Percentiles rank a stretch among this genome's conserved stretches.
Evolutionary conservation across 2,329 filamentous ascomycete genomes (phyloP).

Genomic region (Pseudopithomyces maydicus): DNA sequence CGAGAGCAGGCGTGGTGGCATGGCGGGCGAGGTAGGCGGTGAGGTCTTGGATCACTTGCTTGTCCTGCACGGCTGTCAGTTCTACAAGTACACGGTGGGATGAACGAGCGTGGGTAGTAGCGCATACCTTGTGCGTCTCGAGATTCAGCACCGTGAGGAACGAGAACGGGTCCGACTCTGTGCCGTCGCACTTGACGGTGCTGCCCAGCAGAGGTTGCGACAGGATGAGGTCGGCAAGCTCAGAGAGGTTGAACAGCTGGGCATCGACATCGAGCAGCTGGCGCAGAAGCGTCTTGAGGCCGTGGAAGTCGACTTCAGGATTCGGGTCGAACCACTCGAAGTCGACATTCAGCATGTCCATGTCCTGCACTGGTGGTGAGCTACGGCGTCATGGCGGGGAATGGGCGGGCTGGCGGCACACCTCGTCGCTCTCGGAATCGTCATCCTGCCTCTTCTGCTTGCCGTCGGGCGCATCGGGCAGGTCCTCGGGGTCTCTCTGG

Average conservation of each 20-base stretch:
- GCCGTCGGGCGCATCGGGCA: constrained; percentile 39
- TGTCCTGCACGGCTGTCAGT: constrained; percentile 55
- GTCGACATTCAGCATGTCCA: constrained; percentile 91
- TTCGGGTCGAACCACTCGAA: constrained; percentile 99
- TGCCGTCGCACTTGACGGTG: constrained; percentile 96
- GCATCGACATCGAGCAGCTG: constrained; percentile 92
- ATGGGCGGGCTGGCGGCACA: constrained; percentile 20
- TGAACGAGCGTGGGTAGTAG: background rate
- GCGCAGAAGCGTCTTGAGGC: constrained; percentile 84
- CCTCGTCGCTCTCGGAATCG: constrained; percentile 46
- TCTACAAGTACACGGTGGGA: background rate
- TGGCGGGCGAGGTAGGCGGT: constrained; percentile 71
- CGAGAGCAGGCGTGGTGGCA: constrained; percentile 60
- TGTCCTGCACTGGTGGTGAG: constrained; percentile 63
- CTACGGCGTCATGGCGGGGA: constrained; percentile 6
- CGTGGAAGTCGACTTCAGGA: constrained; percentile 88
- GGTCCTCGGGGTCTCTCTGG: constrained; percentile 38
- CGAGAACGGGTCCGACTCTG: constrained; percentile 89
- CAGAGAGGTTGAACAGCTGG: constrained; percentile 84
- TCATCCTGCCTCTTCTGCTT: constrained; percentile 36
- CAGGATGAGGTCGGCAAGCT: constrained; percentile 82
- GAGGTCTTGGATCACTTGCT: constrained; percentile 72
- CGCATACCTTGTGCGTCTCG: constrained; percentile 67
- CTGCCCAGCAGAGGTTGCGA: constrained; percentile 87
- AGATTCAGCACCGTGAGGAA: constrained; percentile 89